A percentile compares a stretch with the other conserved stretches of the same genome.
These are phyloP conservation scores for Trichothecium sympodiale DNA, from an alignment of 2,329 filamentous ascomycete species.

Conservation along the genomic window DNA sequence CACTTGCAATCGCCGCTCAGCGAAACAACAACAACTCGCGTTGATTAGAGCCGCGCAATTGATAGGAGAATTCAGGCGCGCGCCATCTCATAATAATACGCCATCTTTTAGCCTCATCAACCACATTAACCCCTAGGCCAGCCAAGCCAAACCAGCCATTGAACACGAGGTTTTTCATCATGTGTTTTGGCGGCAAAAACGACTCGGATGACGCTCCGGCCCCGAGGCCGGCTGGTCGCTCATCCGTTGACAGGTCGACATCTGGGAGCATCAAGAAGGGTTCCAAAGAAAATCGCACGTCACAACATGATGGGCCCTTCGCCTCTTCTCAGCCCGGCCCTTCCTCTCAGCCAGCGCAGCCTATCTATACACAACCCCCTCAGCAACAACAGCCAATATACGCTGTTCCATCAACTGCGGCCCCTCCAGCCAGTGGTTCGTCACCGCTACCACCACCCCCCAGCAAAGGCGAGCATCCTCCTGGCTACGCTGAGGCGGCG, in stretches of 20 bases:
- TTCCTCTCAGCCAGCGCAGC: not conserved
- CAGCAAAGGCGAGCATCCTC: not conserved
- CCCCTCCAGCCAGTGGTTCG: slow-evolving; percentile 10
- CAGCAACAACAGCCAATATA: slow-evolving; percentile 6
- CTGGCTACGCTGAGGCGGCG: slow-evolving; percentile 1
- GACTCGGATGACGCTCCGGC: slow-evolving; percentile 25
- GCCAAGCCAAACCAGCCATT: not conserved
- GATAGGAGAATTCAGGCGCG: no score
- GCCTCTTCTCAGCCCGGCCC: not conserved
- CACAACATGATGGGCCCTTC: no score
- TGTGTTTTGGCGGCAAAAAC: slow-evolving; percentile 40
- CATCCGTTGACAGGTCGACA: slow-evolving; percentile 15
- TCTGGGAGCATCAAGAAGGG: slow-evolving; percentile 1
- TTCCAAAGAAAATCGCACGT: no score
- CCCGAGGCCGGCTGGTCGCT: slow-evolving; percentile 24
- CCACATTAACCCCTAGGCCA: no score
- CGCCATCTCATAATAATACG: no score
- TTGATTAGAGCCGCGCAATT: no score
- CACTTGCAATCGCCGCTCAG: no score
- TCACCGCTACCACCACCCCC: slow-evolving; percentile 6
- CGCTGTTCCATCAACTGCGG: slow-evolving; percentile 7
- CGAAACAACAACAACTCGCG: no score
- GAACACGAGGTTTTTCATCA: slow-evolving; percentile 10
- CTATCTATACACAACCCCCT: not conserved
- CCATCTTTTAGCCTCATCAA: no score